phyloP scores from a whole-genome alignment of 2,329 filamentous ascomycete genomes.

The Stachybotrys elegans region DNA sequence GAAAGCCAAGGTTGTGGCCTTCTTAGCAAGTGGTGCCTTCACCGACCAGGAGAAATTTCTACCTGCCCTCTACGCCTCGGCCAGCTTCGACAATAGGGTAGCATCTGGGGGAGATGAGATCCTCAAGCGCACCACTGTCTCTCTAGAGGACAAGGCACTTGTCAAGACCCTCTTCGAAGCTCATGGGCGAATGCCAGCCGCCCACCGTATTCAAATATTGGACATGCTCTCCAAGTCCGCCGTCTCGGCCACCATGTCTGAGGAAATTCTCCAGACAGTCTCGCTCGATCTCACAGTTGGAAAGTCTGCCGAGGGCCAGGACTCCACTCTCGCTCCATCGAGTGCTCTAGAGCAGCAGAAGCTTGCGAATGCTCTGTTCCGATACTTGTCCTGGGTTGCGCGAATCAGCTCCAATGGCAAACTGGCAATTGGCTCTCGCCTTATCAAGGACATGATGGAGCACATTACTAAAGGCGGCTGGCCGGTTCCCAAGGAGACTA shows the following conservation, averaged over 20 bases:
- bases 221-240: slow-evolving; percentile 71
- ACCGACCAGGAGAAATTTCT: slow-evolving; percentile 77
- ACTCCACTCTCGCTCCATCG: slow-evolving; percentile 26
- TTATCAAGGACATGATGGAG: slow-evolving; percentile 63
- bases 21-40: slow-evolving; percentile 83
- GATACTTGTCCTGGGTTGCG: slow-evolving; percentile 83
- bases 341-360: slow-evolving; percentile 71
- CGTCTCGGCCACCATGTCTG: slow-evolving; percentile 63
- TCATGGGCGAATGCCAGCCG: slow-evolving; percentile 67
- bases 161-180: slow-evolving; percentile 65
- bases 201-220: slow-evolving; percentile 74
- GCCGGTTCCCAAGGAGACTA: slow-evolving; percentile 60
- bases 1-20: slow-evolving; percentile 56
- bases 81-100: slow-evolving; percentile 75
- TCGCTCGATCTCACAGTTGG: slow-evolving; percentile 53
- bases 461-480: slow-evolving; percentile 81
- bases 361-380: slow-evolving; percentile 76
- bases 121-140: slow-evolving; percentile 71
- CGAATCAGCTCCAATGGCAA: slow-evolving; percentile 57
- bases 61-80: slow-evolving; percentile 76
- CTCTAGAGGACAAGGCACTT: slow-evolving; percentile 63
- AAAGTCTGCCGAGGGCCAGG: slow-evolving; percentile 4
- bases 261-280: slow-evolving; percentile 65
- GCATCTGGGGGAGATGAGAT: slow-evolving; percentile 84
- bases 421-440: slow-evolving; percentile 61